Conservation (phyloP, 768 basidiomycete genomes). For the Austroboletus eburneus region DNA sequence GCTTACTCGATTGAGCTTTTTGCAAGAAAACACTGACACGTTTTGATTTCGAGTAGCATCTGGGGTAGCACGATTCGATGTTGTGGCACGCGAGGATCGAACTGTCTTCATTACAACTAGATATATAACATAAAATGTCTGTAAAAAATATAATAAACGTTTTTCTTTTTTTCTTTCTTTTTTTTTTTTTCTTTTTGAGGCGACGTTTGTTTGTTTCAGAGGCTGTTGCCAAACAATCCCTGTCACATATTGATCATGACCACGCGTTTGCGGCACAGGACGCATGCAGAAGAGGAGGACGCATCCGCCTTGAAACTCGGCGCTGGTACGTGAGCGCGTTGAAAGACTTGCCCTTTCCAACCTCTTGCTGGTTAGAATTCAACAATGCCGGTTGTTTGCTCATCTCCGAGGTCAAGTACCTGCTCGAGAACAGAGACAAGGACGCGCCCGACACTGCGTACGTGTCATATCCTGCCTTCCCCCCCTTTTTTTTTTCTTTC, state of each 20-base stretch:
- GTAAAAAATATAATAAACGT: slow-evolving; percentile 34
- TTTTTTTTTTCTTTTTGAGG: slow-evolving; percentile 17
- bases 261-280: slow-evolving; percentile 58
- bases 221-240: slow-evolving; percentile 39
- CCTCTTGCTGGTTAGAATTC: too few relatives aligned
- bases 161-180: too few relatives aligned
- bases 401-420: slow-evolving; percentile 89
- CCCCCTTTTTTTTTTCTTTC: too few relatives aligned
- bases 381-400: slow-evolving; percentile 88
- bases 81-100: slow-evolving; percentile 21
- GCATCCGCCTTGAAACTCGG: slow-evolving; percentile 82
- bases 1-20: too few relatives aligned
- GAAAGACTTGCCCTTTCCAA: too few relatives aligned
- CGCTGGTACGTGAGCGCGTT: slow-evolving; percentile 45
- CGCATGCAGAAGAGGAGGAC: slow-evolving; percentile 75
- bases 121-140: slow-evolving; percentile 34
- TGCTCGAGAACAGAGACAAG: slow-evolving; percentile 83
- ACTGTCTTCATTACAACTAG: slow-evolving; percentile 27
- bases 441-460: slow-evolving; percentile 86
- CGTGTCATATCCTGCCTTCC: slow-evolving; percentile 16
- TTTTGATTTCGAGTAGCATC: slow-evolving; percentile 13
- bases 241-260: slow-evolving; percentile 50
- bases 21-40: slow-evolving; percentile 9
- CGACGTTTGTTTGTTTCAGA: slow-evolving; percentile 23
- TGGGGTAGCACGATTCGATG: slow-evolving; percentile 15